These are phyloP conservation scores for Pyronema omphalodes DNA, from an alignment of 495 filamentous ascomycete species.

Conservation along the genomic window DNA sequence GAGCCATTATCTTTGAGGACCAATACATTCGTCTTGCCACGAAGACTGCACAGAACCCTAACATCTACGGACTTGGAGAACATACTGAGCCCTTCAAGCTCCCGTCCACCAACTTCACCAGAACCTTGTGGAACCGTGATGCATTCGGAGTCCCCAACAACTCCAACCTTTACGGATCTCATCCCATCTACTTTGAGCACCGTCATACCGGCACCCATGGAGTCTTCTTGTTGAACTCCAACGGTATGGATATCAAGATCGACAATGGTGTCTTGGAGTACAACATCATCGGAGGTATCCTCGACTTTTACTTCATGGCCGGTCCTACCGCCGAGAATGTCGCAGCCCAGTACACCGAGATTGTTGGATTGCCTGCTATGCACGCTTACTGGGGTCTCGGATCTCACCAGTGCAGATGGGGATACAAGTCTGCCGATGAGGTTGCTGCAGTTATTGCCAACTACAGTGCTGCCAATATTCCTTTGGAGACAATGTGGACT, in stretches of 20 bases:
- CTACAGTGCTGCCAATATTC: conserved; percentile 56
- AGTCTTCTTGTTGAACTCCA: conserved; percentile 65
- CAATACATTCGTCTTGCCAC: conserved; percentile 61
- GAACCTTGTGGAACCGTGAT: conserved; percentile 68
- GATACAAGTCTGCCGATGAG: conserved; percentile 56
- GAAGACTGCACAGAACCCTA: conserved; percentile 42
- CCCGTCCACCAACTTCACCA: conserved; percentile 55
- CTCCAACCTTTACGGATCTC: conserved; percentile 66
- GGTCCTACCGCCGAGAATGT: conserved; percentile 57
- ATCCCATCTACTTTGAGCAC: conserved; percentile 74
- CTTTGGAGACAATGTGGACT: conserved; percentile 79
- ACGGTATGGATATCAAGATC: conserved; percentile 79
- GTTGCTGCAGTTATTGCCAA: conserved; percentile 67
- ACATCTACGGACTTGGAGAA: conserved; percentile 68
- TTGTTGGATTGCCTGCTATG: conserved; percentile 56
- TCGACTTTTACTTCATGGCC: conserved; percentile 72
- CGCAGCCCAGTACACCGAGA: conserved; percentile 50
- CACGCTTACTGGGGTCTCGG: conserved; percentile 76
- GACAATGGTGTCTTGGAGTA: conserved; percentile 55
- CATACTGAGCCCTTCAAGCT: conserved; percentile 57
- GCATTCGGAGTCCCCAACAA: conserved; percentile 44
- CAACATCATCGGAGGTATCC: conserved; percentile 61
- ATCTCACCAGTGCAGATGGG: conserved; percentile 70
- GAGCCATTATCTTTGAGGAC: conserved; percentile 55
- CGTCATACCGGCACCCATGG: conserved; percentile 53